Evolutionary conservation across 345 rosid genomes (phyloP).

Genomic region (Garcia nutans): DNA sequence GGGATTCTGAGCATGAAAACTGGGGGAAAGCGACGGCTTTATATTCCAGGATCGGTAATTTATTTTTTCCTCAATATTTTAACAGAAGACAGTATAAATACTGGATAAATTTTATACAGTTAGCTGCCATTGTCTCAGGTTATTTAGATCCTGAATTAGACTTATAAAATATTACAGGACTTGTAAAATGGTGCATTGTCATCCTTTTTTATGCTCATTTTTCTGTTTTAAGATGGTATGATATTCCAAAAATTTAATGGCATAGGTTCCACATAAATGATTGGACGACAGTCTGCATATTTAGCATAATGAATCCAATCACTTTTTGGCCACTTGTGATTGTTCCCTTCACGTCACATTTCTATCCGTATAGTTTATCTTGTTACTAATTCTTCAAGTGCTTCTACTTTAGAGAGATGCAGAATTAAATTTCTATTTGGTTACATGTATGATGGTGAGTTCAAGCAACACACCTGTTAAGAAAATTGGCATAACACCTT

Average conservation of each 20-base stretch:
- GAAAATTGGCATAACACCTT: not conserved
- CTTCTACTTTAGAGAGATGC: not conserved
- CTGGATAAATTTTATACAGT: not conserved
- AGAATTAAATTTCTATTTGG: not conserved
- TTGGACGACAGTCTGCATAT: not conserved
- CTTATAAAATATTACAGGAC: no score
- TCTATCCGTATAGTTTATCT: not conserved
- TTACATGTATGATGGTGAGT: not conserved
- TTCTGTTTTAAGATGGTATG: not conserved
- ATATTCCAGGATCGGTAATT: conserved; percentile 81
- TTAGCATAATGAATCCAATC: not conserved
- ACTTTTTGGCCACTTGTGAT: not conserved
- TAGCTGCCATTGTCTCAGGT: not conserved
- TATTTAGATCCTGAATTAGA: not conserved
- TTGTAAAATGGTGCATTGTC: no score
- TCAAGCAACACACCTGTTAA: not conserved
- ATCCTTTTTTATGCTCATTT: no score
- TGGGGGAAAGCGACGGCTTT: conserved; percentile 91
- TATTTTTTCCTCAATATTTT: not conserved
- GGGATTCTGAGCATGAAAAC: conserved; percentile 82
- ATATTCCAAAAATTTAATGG: not conserved
- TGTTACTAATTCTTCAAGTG: no score
- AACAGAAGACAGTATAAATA: not conserved
- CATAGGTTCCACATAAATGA: not conserved
- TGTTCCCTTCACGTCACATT: not conserved